Base-by-base conservation (phyloP, 2,329 filamentous ascomycete genomes). In the Colletotrichum melonis region DNA sequence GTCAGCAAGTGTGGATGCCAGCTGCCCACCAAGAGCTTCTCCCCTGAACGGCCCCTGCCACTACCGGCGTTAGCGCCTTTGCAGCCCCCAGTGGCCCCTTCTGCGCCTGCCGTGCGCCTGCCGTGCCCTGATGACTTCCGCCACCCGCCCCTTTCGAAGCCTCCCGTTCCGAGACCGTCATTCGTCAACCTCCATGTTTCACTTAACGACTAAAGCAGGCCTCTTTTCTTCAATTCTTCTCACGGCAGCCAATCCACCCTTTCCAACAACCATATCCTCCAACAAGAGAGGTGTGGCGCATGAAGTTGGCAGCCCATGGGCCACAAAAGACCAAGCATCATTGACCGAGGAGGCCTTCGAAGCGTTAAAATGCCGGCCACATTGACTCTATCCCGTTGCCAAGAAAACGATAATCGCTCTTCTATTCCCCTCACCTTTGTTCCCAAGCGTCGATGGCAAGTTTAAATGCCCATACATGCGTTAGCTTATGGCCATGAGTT, bases 171-270 rank as follows among this genome's bases (percentile, higher is more conserved):
- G 52, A 62, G 58, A 26, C 14, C 3, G 58, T 72, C 69, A 72
- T 72, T 72, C 69, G 69, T 26, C 65, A 42, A 58, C 65, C 28
- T 63, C 8, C 5, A 6, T 59, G 69, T 72, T 72, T 72, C 69
- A 72, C 69, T 59, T 46, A 38, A 46, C 65, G 22, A 42, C 38
- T 19, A 26, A n/a, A 55, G 57, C 64, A 38, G 26, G 49, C 28
- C 9, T 26, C 26, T 6, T 30, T 24, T 22, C 30, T 16, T 14
- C 46, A 7, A 14, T 32, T 57, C 62, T 42, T 49, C 42, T 24
- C 24, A 5, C 38, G 28, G 2, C 9, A 66, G 22, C 62, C 65
- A 72, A 72, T 58, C 35, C 65, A 60, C 24, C 19, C 3, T 58
- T 30, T 22, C 35, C 16, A 28, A n/a, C 19, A 57, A 46, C 58